phyloP scores from a whole-genome alignment of 2,329 filamentous ascomycete species.

The Lomentospora prolificans region DNA sequence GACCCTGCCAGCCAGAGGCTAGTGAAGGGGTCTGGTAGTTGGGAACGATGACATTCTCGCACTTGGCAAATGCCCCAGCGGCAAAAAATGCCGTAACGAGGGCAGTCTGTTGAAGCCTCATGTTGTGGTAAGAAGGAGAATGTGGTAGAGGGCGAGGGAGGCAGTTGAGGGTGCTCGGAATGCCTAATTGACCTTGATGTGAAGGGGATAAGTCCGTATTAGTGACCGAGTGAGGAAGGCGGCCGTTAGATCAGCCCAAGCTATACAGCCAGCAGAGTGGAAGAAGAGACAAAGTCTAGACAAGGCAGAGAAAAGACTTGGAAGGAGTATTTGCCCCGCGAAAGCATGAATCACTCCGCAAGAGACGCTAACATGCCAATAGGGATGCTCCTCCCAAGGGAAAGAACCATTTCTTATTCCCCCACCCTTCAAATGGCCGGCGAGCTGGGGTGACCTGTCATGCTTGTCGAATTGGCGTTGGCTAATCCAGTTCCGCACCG shows the following conservation, averaged over 20 bases:
- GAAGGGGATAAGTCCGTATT: background rate
- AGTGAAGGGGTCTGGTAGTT: conserved; percentile 26
- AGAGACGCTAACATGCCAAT: background rate
- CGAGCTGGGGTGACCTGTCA: background rate
- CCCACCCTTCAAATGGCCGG: background rate
- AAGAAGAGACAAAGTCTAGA: background rate
- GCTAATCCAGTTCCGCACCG: conserved; percentile 4
- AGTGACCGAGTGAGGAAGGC: background rate
- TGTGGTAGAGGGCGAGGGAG: background rate
- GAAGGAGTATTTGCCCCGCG: background rate
- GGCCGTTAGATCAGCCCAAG: background rate
- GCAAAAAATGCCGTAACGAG: conserved; percentile 8
- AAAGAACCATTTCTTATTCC: background rate
- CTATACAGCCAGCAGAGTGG: background rate
- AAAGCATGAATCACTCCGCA: background rate
- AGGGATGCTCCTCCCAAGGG: background rate
- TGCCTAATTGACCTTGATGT: too few species aligned
- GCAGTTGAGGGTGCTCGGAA: background rate
- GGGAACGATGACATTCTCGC: conserved; percentile 25
- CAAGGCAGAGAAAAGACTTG: background rate
- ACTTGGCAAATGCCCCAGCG: conserved; percentile 13
- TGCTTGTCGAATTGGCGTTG: background rate
- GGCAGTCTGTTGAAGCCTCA: background rate
- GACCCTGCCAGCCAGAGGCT: conserved; percentile 32
- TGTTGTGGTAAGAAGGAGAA: background rate